Percentiles rank a stretch among this genome's conserved stretches.
phyloP scores from a whole-genome alignment of 352 stramenopile species.

The Phytophthora melonis region DNA sequence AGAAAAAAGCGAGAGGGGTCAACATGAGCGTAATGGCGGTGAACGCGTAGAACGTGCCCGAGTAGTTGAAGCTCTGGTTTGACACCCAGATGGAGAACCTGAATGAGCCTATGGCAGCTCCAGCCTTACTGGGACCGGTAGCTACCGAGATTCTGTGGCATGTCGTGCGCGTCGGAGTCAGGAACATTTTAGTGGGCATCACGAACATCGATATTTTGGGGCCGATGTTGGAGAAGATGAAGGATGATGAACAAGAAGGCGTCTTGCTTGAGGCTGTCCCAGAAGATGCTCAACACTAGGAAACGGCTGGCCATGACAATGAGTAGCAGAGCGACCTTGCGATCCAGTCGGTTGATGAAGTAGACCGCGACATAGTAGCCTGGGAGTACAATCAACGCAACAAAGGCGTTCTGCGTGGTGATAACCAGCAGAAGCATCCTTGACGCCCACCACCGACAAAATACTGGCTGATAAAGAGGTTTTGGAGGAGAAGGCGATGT shows the following conservation, averaged over 20 bases:
- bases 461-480: slow-evolving; percentile 78
- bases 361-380: slow-evolving; percentile 82
- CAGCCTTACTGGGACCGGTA: slow-evolving; percentile 15
- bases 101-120: slow-evolving; percentile 23
- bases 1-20: slow-evolving; percentile 64
- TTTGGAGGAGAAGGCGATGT: slow-evolving; percentile 83
- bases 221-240: slow-evolving; percentile 85
- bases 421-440: slow-evolving; percentile 55
- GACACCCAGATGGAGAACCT: slow-evolving; percentile 22
- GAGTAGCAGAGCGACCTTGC: slow-evolving; percentile 82
- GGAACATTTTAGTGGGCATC: slow-evolving; percentile 84
- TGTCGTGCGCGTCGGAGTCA: slow-evolving; percentile 78
- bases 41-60: slow-evolving; percentile 22
- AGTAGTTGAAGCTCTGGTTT: slow-evolving; percentile 19
- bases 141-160: slow-evolving; percentile 77
- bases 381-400: slow-evolving; percentile 67
- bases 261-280: slow-evolving; percentile 58
- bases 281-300: slow-evolving; percentile 60
- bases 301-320: slow-evolving; percentile 64
- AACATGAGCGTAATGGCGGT: slow-evolving; percentile 67
- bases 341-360: slow-evolving; percentile 71
- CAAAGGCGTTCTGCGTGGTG: slow-evolving; percentile 55
- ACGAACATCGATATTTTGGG: slow-evolving; percentile 89
- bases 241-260: slow-evolving; percentile 71
- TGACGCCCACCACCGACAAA: slow-evolving; percentile 56